Conservation (phyloP, 1,139 yeast species). For the Meyerozyma carpophila region DNA sequence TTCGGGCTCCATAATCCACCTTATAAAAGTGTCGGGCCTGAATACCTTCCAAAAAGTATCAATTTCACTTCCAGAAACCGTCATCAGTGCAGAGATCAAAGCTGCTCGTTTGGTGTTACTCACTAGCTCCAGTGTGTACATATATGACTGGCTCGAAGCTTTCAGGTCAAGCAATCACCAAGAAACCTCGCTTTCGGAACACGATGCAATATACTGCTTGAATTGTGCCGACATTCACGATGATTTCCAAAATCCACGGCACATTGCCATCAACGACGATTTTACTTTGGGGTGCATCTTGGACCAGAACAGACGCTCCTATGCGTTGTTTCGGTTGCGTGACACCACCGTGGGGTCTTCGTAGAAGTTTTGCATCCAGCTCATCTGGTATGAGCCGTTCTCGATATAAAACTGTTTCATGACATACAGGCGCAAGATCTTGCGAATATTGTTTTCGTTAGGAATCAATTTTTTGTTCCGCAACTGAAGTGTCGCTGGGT, state of each 20-base stretch:
- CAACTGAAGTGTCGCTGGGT: slow-evolving; percentile 13
- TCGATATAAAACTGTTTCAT: slow-evolving; percentile 24
- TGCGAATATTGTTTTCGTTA: slow-evolving; percentile 25
- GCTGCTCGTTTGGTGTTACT: background rate
- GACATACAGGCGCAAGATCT: slow-evolving; percentile 25
- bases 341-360: slow-evolving; percentile 5
- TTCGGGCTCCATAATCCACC: background rate
- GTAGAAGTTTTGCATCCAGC: slow-evolving; percentile 24
- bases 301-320: background rate
- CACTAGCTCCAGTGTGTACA: background rate
- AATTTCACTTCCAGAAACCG: background rate
- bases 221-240: background rate
- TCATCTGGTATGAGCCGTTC: slow-evolving; percentile 13
- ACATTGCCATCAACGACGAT: background rate
- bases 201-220: background rate
- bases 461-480: slow-evolving; percentile 28
- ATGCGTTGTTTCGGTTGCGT: background rate
- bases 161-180: background rate
- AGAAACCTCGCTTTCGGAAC: background rate
- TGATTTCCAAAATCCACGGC: background rate
- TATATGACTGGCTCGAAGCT: background rate
- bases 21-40: background rate
- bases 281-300: background rate
- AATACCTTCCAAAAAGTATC: background rate
- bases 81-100: background rate